Evolutionary conservation across 345 rosid genomes (phyloP).

Genomic region (Gossypium anomalum): DNA sequence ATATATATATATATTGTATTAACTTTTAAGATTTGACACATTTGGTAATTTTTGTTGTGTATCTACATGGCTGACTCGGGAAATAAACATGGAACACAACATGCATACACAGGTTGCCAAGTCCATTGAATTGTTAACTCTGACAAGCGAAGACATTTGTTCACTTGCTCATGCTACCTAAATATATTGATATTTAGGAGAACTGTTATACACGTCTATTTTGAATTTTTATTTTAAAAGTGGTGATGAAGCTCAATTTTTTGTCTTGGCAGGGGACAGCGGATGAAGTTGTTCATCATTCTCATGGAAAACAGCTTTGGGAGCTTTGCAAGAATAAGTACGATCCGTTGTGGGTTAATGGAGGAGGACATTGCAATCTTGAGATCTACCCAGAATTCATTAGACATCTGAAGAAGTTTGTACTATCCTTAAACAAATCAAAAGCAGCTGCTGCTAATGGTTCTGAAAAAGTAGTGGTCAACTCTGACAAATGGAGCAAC

Average conservation of each 20-base stretch:
- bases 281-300: conserved; percentile 86
- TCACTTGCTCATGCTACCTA: no score
- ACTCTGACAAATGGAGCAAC: conserved; percentile 36
- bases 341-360: conserved; percentile 80
- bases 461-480: conserved; percentile 36
- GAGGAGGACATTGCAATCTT: conserved; percentile 91
- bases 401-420: conserved; percentile 70
- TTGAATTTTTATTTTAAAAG: no score
- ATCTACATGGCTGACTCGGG: no score
- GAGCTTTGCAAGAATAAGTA: conserved; percentile 80
- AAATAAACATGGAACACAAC: no score
- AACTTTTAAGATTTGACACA: no score
- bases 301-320: conserved; percentile 79
- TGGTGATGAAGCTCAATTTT: background rate
- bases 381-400: conserved; percentile 88
- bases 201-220: background rate
- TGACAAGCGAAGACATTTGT: background rate
- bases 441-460: conserved; percentile 35
- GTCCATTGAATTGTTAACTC: background rate
- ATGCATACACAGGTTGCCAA: background rate
- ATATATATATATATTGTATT: no score
- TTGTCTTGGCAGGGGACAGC: conserved; percentile 58
- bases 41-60: no score
- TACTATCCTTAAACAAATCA: conserved; percentile 48
- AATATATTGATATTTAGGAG: background rate